Base-by-base conservation (phyloP, 192 early-diverging fungal genomes). In the Backusella westeae region DNA sequence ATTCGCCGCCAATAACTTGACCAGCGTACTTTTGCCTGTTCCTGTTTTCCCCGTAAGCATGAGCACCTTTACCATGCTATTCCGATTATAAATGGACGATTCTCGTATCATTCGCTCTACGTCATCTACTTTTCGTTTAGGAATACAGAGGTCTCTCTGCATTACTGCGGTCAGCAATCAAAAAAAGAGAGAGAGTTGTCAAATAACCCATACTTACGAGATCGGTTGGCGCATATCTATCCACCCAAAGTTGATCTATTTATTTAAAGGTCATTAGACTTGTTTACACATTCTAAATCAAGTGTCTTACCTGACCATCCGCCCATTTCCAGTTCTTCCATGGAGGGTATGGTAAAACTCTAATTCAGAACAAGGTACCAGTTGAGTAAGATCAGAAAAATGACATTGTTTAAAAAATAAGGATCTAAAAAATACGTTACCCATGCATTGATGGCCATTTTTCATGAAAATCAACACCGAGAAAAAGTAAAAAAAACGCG, bases 191-290 rank as follows among this genome's bases (percentile, higher is more conserved):
- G 5, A 29, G 7, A 44, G 15, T 32, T 32, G 0, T 32, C 32
- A 9, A 44, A 26, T 6, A 15, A 0, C 34, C 34, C 34, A 15
- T 71, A 17, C 15, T 49, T 71, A 71, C 32, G 3, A 21, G 10
- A 23, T 42, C 70, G 34, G 19, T 42, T 26, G 70, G 70, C 14
- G 1, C 44, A 44, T 71, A 34, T 49, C 21, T 71, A 46, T 71
- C 70, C 32, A 26, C 23, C 70, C 70, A 71, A 17, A 71, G 35
- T 17, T 38, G 39, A 46, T 41, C 26, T 35, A 78, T 76, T 32
- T 17, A 17, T 15, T 44, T 6, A 17, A n/a, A 19, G 1, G 42
- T 3, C 42, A 44, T 44, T 44, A 44, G 14, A 6, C 19, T 49
- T 49, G 19, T 19, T 49, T 19, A 5, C 15, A 49, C 6, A 6